Evolutionary conservation across 495 filamentous ascomycete genomes (phyloP), one percentile per base, ranked within the genome.

Genomic region (Aspergillus asperescens): DNA sequence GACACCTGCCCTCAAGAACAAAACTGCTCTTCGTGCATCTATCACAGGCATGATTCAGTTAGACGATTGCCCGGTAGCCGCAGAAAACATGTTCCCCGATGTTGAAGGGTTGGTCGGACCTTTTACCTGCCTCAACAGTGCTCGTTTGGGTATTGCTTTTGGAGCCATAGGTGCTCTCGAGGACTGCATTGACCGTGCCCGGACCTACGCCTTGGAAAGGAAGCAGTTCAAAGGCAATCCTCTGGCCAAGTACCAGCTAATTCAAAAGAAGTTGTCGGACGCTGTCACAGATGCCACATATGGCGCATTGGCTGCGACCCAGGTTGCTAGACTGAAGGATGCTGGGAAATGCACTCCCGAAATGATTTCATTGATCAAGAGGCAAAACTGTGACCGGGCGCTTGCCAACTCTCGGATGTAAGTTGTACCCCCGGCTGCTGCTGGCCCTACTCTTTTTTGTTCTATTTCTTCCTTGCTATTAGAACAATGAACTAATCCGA

Each of bases 41-140:
- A 87, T 96, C 56, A 98, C 93, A 0, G 93, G 93, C 38, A 96
- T 98, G 94, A 96, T 98, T 52, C 90, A 95, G 56, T 78, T 98
- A 55, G 90, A 95, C 40, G 78, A 88, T 52, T 92, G 88, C 58
- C 90, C 93, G 5, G 89, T 98, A 0, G 87, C 89, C 1, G 79
- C 82, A 66, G 88, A 85, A 61, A 95, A 96, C 66, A 94, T 98
- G 90, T 88, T 98, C 63, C 90, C 91, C 1, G 80, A 89, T 15
- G 82, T 96, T 20, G 86, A 96, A 67, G 93, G 93, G 15, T 74
- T 98, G 40, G 80, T 69, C 56, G 93, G 94, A 0, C 93, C 93
- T 4, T 98, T 98, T 62, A 85, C 84, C 52, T 98, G 93, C 63
- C 77, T 98, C 46, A 98, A 97, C 69, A 90, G 84, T 61, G 93